Evolutionary conservation across 2,329 filamentous ascomycete species (phyloP).

Genomic region (Beauveria asiatica): DNA sequence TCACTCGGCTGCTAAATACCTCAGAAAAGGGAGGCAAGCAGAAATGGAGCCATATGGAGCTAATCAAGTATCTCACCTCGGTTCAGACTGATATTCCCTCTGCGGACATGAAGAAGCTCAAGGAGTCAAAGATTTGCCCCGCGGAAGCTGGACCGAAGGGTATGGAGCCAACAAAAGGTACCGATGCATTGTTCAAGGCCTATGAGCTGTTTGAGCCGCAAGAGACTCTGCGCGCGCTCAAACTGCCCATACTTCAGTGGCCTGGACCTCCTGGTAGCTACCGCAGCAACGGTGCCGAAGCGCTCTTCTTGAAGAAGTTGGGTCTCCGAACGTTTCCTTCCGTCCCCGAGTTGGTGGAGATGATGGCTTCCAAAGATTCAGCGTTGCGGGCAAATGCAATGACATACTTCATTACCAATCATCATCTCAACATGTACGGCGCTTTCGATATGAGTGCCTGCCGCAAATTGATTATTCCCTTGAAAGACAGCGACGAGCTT

Average conservation of each 20-base stretch:
- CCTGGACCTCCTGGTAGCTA: slow-evolving; percentile 57
- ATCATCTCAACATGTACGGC: slow-evolving; percentile 68
- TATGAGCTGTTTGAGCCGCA: slow-evolving; percentile 77
- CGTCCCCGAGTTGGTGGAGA: slow-evolving; percentile 64
- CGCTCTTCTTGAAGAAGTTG: slow-evolving; percentile 60
- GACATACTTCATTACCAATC: slow-evolving; percentile 74
- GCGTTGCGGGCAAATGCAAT: slow-evolving; percentile 60
- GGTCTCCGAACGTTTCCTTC: slow-evolving; percentile 66
- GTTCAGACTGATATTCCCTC: slow-evolving; percentile 81
- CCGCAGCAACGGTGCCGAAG: slow-evolving; percentile 59
- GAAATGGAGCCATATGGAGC: slow-evolving; percentile 86
- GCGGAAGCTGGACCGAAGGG: slow-evolving; percentile 56
- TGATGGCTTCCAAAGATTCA: slow-evolving; percentile 59
- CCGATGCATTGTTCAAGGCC: slow-evolving; percentile 55
- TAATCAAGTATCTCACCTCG: slow-evolving; percentile 89
- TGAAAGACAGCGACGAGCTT: slow-evolving; percentile 60
- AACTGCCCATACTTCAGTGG: slow-evolving; percentile 75
- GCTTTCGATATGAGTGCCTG: slow-evolving; percentile 50
- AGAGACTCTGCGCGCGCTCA: slow-evolving; percentile 57
- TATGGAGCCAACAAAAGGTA: slow-evolving; percentile 44
- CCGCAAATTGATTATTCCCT: slow-evolving; percentile 58
- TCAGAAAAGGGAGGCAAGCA: slow-evolving; percentile 44
- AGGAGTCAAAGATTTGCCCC: slow-evolving; percentile 71
- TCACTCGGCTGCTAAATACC: slow-evolving; percentile 68
- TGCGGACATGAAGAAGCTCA: slow-evolving; percentile 72